These are phyloP conservation scores for Macrolepiota fuliginosa DNA, from an alignment of 768 basidiomycete genomes.

Conservation along the genomic window DNA sequence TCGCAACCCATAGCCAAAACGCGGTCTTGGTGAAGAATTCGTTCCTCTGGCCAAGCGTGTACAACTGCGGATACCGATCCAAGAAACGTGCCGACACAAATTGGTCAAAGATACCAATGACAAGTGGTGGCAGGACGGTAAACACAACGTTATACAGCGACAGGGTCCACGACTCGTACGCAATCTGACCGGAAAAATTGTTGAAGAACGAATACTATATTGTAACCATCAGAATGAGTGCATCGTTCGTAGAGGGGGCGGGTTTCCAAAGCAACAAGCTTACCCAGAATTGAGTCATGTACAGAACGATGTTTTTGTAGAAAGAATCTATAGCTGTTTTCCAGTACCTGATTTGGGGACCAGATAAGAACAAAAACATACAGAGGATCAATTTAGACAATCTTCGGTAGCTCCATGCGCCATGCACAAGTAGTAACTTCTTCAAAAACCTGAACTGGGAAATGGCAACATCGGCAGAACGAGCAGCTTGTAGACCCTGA, in stretches of 20 bases:
- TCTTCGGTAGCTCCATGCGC: conserved; percentile 97
- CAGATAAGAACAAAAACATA: conserved; percentile 36
- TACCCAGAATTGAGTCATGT: conserved; percentile 99
- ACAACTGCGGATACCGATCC: conserved; percentile 96
- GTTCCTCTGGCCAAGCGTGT: conserved; percentile 91
- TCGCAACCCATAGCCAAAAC: conserved; percentile 91
- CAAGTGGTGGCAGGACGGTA: conserved; percentile 92
- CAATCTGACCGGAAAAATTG: conserved; percentile 98
- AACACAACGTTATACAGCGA: conserved; percentile 97
- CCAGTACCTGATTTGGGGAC: not conserved
- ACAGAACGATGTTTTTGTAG: conserved; percentile 98
- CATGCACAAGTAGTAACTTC: conserved; percentile 94
- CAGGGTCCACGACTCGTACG: conserved; percentile 98
- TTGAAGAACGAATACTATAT: conserved; percentile 97
- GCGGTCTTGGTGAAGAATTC: conserved; percentile 88
- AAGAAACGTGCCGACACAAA: conserved; percentile 96
- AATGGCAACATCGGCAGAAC: conserved; percentile 96
- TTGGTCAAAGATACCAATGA: conserved; percentile 98
- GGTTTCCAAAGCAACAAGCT: conserved; percentile 11
- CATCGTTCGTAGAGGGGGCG: not conserved
- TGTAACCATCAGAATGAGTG: conserved; percentile 4
- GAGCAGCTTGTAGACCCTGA: conserved; percentile 95
- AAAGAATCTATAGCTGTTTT: conserved; percentile 70
- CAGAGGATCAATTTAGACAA: conserved; percentile 95
- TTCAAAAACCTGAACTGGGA: conserved; percentile 96